Base-by-base conservation (phyloP, 2,329 filamentous ascomycete genomes). In the Claviceps africana region DNA sequence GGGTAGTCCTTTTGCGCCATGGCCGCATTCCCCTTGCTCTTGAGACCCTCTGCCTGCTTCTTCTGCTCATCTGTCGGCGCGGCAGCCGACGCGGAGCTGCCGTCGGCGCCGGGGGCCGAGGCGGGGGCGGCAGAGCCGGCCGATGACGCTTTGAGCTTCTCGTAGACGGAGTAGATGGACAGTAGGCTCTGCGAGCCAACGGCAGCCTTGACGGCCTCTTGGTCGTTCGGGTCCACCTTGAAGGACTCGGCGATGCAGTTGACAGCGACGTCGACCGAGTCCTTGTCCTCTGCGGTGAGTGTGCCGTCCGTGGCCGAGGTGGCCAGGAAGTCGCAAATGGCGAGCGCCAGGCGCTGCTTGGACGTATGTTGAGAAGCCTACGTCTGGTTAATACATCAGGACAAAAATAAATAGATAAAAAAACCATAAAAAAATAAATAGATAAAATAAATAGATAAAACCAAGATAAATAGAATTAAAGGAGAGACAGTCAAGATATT, bases 221-320 rank as follows among this genome's bases (percentile, higher is more conserved):
- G 75, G 70, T 95, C 83, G 56, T 77, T 72, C n/a, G 88, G 80
- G 70, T 97, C 89, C 63, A 98, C 86, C 70, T 94, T 88, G 81
- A 97, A 98, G 60, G 86, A 85, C 67, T 97, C 91, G 60, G 85
- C 81, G 69, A 98, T 97, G 73, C 91, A 96, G 72, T 90, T 90
- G 66, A 86, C 79, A 59, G 93, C 93, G 50, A 98, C 85, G 66
- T 98, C 93, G 67, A 98, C 86, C 57, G 85, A 91, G 65, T 98
- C 93, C 60, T 84, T 81, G 69, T 98, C 91, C 62, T 97, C 93
- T 61, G 85, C 73, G 51, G 84, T 78, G 54, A 98, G 79, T 45
- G 89, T 95, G 63, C 93, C 93, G 67, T 98, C 93, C 56, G 82
- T 85, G 60, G 88, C 74, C 46, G 89, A 95, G 54, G 81, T 83